Conservation (phyloP, 352 stramenopile genomes). For the Phytophthora rubi region DNA sequence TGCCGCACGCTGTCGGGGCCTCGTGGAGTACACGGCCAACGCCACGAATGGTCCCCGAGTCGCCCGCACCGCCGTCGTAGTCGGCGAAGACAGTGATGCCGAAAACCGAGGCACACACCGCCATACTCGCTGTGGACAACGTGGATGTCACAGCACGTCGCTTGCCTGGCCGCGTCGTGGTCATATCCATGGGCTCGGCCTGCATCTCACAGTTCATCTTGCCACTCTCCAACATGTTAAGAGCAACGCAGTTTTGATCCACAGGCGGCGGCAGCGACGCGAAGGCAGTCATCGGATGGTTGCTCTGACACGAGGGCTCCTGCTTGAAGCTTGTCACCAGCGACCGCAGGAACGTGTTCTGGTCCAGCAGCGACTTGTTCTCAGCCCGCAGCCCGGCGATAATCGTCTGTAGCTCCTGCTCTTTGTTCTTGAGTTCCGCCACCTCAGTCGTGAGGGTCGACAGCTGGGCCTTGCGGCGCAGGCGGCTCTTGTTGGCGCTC, state of each 20-base stretch:
- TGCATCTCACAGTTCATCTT: constrained; percentile 30
- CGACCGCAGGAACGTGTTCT: constrained; percentile 80
- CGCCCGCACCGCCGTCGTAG: constrained; percentile 44
- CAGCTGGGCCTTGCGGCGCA: constrained; percentile 78
- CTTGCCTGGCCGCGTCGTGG: constrained; percentile 40
- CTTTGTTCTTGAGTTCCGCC: constrained; percentile 67
- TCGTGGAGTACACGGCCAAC: constrained; percentile 71
- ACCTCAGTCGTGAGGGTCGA: constrained; percentile 64
- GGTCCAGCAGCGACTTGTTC: constrained; percentile 82
- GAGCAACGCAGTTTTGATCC: constrained; percentile 24
- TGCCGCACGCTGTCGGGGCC: constrained; percentile 46
- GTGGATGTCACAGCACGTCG: constrained; percentile 45
- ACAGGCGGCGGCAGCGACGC: constrained; percentile 42
- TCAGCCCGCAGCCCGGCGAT: constrained; percentile 72
- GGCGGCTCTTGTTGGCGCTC: constrained; percentile 82
- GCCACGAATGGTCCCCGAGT: constrained; percentile 54
- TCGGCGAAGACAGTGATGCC: constrained; percentile 77
- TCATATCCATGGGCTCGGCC: constrained; percentile 23
- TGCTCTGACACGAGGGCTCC: constrained; percentile 13
- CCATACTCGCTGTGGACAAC: constrained; percentile 64
- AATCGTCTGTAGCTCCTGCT: constrained; percentile 73
- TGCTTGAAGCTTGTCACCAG: constrained; percentile 67
- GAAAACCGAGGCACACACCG: constrained; percentile 78
- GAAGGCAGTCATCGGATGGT: constrained; percentile 22
- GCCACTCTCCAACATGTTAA: constrained; percentile 38